Evolutionary conservation across 768 basidiomycete genomes (phyloP), one percentile per base, ranked within the genome.

Genomic region (Collybia sordida): DNA sequence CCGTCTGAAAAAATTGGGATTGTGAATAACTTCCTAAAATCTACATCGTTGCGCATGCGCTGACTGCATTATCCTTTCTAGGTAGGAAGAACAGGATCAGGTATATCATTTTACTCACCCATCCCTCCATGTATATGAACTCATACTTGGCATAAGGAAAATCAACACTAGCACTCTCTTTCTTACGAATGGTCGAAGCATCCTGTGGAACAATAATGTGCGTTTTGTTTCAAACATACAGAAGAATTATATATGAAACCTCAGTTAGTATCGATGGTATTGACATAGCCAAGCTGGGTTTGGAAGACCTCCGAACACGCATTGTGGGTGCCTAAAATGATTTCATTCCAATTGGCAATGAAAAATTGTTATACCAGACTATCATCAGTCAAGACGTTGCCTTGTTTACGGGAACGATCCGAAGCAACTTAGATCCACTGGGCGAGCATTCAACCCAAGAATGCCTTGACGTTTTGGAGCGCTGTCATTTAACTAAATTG

Each of bases 351-450:
- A 31, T 14, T 31, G 9, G 14, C 14, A 31, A 31, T 31, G 11
- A 14, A 6, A 7, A 31, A 31, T 12, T 12, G 9, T 6, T 40
- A 12, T 28, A 8, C n/a, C 42, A 87, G 84, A 88, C 86, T 0
- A 85, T 88, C 48, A 80, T 87, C 54, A 83, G 81, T 49, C 86
- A 88, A 68, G 88, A 90, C 45, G 85, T 88, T 1, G 80, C 85
- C 0, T 68, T 92, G 3, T 90, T 90, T 60, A 74, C 82, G 4
- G 89, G 89, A 0, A 86, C 86, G 0, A 77, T 92, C 3, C 72
- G 81, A 36, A 85, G 80, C 63, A 90, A 91, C 57, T 67, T 90
- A 17, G 88, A 90, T 57, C 87, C 88, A 1, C 75, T 88, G 52
- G 72, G 72, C 19, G 72, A 79, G 54, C 74, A 82, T 52, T 75